phyloP scores from a whole-genome alignment of 1,139 yeast genomes.

The Ashbya aceris region DNA sequence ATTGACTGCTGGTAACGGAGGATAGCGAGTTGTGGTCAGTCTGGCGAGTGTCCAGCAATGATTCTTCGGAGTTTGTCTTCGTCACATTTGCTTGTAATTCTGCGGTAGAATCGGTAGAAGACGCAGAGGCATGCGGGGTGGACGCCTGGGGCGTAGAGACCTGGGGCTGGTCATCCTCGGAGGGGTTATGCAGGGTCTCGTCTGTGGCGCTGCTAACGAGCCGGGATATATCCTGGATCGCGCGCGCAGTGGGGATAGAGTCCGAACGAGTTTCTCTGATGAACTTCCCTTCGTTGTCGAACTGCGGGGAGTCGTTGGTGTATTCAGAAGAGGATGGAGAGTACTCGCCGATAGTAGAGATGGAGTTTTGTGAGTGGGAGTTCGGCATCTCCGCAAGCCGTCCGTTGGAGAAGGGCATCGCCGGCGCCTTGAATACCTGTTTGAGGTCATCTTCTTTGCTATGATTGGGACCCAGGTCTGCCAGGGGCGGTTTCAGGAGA shows the following conservation, averaged over 20 bases:
- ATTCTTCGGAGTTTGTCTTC: constrained; percentile 1
- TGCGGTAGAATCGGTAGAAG: constrained; percentile 1
- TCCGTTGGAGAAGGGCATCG: constrained; percentile 20
- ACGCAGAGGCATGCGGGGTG: constrained; percentile 1
- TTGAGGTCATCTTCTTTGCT: constrained; percentile 15
- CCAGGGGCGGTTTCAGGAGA: constrained; percentile 1
- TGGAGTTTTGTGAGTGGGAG: constrained; percentile 25
- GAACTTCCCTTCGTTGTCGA: constrained; percentile 12
- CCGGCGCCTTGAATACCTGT: constrained; percentile 28
- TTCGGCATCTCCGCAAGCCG: constrained; percentile 15
- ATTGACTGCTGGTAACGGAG: neutral
- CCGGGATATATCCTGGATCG: constrained; percentile 26
- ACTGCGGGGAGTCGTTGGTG: constrained; percentile 28
- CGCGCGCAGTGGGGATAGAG: constrained; percentile 24
- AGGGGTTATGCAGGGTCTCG: constrained; percentile 1
- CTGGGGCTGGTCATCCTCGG: neutral
- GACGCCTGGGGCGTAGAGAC: neutral
- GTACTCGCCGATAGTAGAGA: constrained; percentile 35
- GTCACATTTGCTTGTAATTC: neutral
- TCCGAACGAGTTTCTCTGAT: constrained; percentile 6
- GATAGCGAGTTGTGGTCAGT: neutral
- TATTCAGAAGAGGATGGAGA: constrained; percentile 37
- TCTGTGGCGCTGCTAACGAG: constrained; percentile 9
- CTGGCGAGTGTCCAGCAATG: neutral
- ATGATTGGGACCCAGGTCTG: constrained; percentile 1